Conservation (phyloP, 2,329 filamentous ascomycete species). For the Plectosphaerella cucumerina region DNA sequence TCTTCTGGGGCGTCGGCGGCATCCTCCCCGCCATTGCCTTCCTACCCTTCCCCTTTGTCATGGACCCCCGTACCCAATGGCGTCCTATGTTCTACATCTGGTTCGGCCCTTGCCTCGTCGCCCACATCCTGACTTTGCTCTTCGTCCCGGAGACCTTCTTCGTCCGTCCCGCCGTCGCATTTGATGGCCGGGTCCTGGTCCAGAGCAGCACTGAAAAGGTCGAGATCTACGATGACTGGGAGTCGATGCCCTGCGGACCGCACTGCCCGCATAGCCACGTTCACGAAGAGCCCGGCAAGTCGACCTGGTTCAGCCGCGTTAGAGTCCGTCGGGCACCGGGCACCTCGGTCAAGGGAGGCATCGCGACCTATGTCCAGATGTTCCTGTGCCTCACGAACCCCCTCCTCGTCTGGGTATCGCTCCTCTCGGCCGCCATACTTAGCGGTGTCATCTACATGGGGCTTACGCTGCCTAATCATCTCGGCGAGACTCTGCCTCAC, state of each 20-base stretch:
- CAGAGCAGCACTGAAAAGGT: slow-evolving; percentile 33
- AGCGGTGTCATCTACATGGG: slow-evolving; percentile 17
- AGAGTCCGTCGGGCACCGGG: not conserved
- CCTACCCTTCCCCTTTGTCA: slow-evolving; percentile 19
- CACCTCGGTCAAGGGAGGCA: not conserved
- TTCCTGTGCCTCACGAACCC: slow-evolving; percentile 19
- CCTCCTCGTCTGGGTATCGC: slow-evolving; percentile 20
- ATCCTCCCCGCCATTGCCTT: slow-evolving; percentile 20
- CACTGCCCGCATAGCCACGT: not conserved
- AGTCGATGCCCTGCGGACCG: slow-evolving; percentile 12
- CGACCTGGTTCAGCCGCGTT: not conserved
- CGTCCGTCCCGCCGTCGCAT: slow-evolving; percentile 32
- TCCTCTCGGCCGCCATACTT: slow-evolving; percentile 19
- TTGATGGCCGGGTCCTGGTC: slow-evolving; percentile 31
- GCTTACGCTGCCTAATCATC: not conserved
- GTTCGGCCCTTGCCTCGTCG: slow-evolving; percentile 17
- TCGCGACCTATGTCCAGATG: slow-evolving; percentile 14
- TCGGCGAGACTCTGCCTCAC: not conserved
- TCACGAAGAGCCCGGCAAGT: not conserved
- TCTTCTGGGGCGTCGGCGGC: slow-evolving; percentile 25
- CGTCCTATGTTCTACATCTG: slow-evolving; percentile 25
- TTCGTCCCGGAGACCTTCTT: slow-evolving; percentile 35
- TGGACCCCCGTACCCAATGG: slow-evolving; percentile 19
- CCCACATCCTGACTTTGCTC: slow-evolving; percentile 22
- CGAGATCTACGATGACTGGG: slow-evolving; percentile 27